Percentiles rank a stretch among this genome's conserved stretches.
Conservation (phyloP, 495 filamentous ascomycete genomes). For the Xylaria telfairii region DNA sequence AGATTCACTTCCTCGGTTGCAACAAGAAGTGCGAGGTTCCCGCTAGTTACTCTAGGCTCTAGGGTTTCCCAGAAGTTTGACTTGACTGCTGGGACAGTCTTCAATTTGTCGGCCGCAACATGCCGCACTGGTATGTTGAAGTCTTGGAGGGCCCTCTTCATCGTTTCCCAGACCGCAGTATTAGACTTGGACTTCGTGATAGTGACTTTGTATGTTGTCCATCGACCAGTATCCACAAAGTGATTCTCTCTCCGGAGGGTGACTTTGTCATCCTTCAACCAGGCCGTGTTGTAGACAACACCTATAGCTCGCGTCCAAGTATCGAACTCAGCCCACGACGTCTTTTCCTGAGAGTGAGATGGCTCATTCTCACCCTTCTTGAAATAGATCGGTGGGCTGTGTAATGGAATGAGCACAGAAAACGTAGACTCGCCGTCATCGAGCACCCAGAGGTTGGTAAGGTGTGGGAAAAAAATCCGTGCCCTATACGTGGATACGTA, state of each 20-base stretch:
- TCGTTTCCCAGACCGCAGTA: constrained; percentile 41
- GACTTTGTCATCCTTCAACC: constrained; percentile 50
- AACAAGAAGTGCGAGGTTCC: constrained; percentile 44
- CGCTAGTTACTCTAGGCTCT: constrained; percentile 43
- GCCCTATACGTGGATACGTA: constrained; percentile 49
- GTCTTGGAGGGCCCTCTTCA: constrained; percentile 67
- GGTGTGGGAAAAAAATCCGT: constrained; percentile 67
- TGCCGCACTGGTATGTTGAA: constrained; percentile 68
- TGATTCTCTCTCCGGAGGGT: constrained; percentile 61
- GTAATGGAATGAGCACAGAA: constrained; percentile 63
- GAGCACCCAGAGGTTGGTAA: constrained; percentile 62
- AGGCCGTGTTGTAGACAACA: constrained; percentile 59
- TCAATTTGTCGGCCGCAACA: constrained; percentile 40
- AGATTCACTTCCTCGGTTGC: constrained; percentile 54
- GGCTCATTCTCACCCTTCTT: constrained; percentile 53
- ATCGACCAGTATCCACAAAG: constrained; percentile 79
- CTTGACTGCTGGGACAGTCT: constrained; percentile 24
- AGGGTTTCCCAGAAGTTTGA: constrained; percentile 64
- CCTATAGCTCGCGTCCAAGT: constrained; percentile 79
- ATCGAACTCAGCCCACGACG: constrained; percentile 69
- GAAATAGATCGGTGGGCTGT: constrained; percentile 70
- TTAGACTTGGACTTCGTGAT: constrained; percentile 45
- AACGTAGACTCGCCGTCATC: constrained; percentile 40
- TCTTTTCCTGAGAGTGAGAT: constrained; percentile 52
- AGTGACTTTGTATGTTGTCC: constrained; percentile 69